Evolutionary conservation across 768 basidiomycete species (phyloP).

Genomic region (Boletales sp.): DNA sequence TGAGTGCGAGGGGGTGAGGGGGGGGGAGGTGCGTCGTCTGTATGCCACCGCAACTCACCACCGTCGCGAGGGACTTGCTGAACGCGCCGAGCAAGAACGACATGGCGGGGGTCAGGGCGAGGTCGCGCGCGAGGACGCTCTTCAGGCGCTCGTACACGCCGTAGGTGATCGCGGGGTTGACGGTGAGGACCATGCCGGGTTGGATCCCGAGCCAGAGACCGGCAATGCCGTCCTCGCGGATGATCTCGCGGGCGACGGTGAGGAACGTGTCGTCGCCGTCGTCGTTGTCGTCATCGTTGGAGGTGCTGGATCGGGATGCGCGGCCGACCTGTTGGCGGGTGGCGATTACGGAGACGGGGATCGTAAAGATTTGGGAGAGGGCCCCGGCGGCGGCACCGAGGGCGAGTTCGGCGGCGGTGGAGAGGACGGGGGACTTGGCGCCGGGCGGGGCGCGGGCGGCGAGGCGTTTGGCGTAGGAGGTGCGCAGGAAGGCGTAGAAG

Average conservation of each 20-base stretch:
- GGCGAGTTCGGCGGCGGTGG: slow-evolving; percentile 75
- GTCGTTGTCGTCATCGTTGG: neutral
- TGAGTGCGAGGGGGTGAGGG: too few species aligned
- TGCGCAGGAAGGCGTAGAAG: slow-evolving; percentile 92
- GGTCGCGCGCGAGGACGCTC: slow-evolving; percentile 57
- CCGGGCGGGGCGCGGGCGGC: slow-evolving; percentile 55
- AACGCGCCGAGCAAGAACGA: slow-evolving; percentile 86
- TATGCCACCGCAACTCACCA: slow-evolving; percentile 69
- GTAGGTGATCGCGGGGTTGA: slow-evolving; percentile 97
- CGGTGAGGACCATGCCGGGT: slow-evolving; percentile 90
- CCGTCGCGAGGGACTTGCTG: slow-evolving; percentile 93
- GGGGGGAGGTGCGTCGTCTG: too few species aligned
- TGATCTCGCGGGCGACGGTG: slow-evolving; percentile 77
- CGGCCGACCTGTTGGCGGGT: slow-evolving; percentile 92
- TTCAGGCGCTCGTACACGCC: slow-evolving; percentile 93
- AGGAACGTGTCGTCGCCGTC: slow-evolving; percentile 66
- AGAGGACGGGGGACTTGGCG: slow-evolving; percentile 57
- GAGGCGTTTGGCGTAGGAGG: slow-evolving; percentile 73
- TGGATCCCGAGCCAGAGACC: slow-evolving; percentile 93
- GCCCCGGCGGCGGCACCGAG: slow-evolving; percentile 92
- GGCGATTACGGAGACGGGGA: slow-evolving; percentile 96
- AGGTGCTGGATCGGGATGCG: slow-evolving; percentile 10
- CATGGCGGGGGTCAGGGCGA: slow-evolving; percentile 70
- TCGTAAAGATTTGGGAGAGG: slow-evolving; percentile 96
- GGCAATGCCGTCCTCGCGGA: slow-evolving; percentile 81